Conservation (phyloP, 208 protist species). For the Wallacemonas sp. region DNA sequence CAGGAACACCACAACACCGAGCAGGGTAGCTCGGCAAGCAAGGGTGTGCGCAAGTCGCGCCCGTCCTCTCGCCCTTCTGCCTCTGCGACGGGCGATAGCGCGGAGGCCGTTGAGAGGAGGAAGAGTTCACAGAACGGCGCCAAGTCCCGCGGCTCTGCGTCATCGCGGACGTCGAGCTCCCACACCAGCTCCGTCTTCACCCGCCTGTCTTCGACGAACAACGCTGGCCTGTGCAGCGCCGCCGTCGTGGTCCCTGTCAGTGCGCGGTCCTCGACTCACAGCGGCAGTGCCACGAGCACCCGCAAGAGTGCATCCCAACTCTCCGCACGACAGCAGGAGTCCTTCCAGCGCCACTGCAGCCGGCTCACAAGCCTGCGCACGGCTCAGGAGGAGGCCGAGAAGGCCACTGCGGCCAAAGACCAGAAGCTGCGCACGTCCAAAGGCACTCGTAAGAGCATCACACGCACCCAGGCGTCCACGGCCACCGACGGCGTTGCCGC, state of each 20-base stretch:
- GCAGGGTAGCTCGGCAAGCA: too few species aligned
- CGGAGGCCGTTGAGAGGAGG: not conserved
- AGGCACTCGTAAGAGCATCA: not conserved
- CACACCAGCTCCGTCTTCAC: not conserved
- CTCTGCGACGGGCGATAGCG: not conserved
- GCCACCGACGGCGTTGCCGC: not conserved
- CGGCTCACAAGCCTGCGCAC: not conserved
- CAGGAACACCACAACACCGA: too few species aligned
- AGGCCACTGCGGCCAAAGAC: constrained; percentile 1
- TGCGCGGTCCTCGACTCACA: not conserved
- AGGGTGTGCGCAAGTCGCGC: too few species aligned
- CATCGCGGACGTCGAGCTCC: not conserved
- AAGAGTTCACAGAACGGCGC: not conserved
- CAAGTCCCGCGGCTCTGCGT: not conserved
- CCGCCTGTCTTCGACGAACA: not conserved
- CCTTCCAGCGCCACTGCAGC: constrained; percentile 16
- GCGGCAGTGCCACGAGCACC: not conserved
- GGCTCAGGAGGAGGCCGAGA: constrained; percentile 1
- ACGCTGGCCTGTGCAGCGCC: not conserved
- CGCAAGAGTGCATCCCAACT: not conserved
- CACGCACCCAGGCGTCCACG: not conserved
- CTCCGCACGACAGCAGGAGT: constrained; percentile 29
- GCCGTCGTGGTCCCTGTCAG: not conserved
- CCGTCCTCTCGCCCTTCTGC: too few species aligned
- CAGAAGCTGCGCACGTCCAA: constrained; percentile 8